A percentile compares a stretch with the other conserved stretches of the same genome.
Conservation (phyloP, 352 stramenopile species). For the Globisporangium polare region DNA sequence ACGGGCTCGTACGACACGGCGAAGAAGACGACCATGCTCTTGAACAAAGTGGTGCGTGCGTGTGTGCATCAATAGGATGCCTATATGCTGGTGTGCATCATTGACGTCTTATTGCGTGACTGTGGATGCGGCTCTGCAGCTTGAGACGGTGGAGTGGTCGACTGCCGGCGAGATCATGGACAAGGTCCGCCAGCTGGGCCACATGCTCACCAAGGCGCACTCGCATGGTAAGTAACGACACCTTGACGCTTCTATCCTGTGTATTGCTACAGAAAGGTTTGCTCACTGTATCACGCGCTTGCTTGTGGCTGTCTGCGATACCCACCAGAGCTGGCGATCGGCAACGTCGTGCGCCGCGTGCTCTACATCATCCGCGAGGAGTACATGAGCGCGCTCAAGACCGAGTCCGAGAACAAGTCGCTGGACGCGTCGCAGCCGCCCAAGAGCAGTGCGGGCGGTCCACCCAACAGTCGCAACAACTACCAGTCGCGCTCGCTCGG, state of each 20-base stretch:
- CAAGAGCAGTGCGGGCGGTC: conserved; percentile 5
- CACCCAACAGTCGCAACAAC: conserved; percentile 30
- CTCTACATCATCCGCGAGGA: conserved; percentile 89
- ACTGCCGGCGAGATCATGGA: conserved; percentile 82
- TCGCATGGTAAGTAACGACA: conserved; percentile 45
- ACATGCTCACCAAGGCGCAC: conserved; percentile 82
- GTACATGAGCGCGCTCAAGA: conserved; percentile 71
- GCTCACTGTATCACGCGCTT: neutral
- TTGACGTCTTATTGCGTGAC: neutral
- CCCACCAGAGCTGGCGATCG: conserved; percentile 70
- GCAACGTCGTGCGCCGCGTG: conserved; percentile 87
- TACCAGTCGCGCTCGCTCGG: conserved; percentile 71
- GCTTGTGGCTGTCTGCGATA: neutral
- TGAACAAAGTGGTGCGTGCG: conserved; percentile 61
- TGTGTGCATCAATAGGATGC: neutral
- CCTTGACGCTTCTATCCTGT: neutral
- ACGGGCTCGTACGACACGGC: conserved; percentile 78
- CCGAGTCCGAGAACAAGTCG: conserved; percentile 21
- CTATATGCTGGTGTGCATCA: neutral
- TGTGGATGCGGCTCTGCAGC: conserved; percentile 20
- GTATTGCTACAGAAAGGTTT: neutral
- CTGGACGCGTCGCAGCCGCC: neutral
- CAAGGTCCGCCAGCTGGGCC: conserved; percentile 71
- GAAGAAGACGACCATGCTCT: conserved; percentile 68
- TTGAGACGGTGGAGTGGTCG: conserved; percentile 76